Percentiles rank a stretch among this genome's conserved stretches.
Evolutionary conservation across 768 basidiomycete genomes (phyloP).

Genomic region (Trametes meyenii): DNA sequence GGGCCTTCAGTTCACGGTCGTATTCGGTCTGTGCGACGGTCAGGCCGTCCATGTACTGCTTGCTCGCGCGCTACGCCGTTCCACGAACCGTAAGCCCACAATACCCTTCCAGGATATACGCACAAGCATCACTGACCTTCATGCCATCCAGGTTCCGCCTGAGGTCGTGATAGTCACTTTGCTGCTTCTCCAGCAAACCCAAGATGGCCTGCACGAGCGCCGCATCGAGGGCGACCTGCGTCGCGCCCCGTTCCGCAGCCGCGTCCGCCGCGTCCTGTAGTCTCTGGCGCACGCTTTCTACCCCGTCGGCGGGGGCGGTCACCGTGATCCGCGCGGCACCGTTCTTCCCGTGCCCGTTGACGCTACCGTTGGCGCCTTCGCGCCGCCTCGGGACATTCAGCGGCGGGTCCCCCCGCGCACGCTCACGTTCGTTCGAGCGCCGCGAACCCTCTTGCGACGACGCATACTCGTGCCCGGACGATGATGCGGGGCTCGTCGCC

Average conservation of each 20-base stretch:
- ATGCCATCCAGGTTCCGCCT: slow-evolving; percentile 82
- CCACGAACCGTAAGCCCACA: not conserved
- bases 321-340: slow-evolving; percentile 44
- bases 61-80: slow-evolving; percentile 76
- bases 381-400: slow-evolving; percentile 4
- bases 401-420: slow-evolving; percentile 12
- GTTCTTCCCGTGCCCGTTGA: slow-evolving; percentile 7
- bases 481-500: slow-evolving; percentile 17
- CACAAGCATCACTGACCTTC: slow-evolving; percentile 60
- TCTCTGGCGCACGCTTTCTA: slow-evolving; percentile 50
- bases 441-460: slow-evolving; percentile 5
- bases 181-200: slow-evolving; percentile 62
- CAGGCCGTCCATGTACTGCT: slow-evolving; percentile 90
- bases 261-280: slow-evolving; percentile 65
- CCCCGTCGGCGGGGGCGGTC: slow-evolving; percentile 48
- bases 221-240: slow-evolving; percentile 72
- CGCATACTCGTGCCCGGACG: slow-evolving; percentile 34
- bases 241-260: slow-evolving; percentile 59
- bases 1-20: slow-evolving; percentile 84
- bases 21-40: slow-evolving; percentile 94
- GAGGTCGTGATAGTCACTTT: slow-evolving; percentile 61
- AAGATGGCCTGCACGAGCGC: slow-evolving; percentile 73
- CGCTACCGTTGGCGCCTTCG: not conserved
- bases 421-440: slow-evolving; percentile 14
- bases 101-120: not conserved